Conservation (phyloP, 495 filamentous ascomycete species). For the Penicillium diatomitis region DNA sequence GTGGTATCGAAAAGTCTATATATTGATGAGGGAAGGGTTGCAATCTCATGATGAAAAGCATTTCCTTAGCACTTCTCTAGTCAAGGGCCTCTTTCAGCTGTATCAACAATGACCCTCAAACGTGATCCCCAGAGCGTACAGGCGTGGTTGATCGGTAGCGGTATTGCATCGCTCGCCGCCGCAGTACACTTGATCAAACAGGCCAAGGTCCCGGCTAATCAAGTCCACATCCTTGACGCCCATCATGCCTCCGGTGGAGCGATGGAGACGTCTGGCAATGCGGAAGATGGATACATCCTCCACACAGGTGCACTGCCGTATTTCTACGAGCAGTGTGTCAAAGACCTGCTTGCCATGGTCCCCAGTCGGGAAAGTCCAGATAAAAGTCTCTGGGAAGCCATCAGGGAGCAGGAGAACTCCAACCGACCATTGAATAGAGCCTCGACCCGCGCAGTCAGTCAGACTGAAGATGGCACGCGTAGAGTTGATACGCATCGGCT, state of each 20-base stretch:
- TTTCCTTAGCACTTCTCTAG: not conserved
- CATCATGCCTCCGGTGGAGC: not conserved
- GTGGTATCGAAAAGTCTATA: no score
- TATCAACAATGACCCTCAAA: not conserved
- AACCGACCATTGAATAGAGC: not conserved
- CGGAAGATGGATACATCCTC: not conserved
- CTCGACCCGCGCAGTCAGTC: not conserved
- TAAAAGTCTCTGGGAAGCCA: not conserved
- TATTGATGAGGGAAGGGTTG: no score
- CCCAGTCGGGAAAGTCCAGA: not conserved
- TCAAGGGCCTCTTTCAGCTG: not conserved
- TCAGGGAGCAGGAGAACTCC: not conserved
- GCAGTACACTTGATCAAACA: constrained; percentile 32
- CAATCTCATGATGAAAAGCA: not conserved
- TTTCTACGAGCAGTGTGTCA: not conserved
- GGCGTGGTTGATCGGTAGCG: constrained; percentile 34
- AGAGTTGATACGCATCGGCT: not conserved
- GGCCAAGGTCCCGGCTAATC: constrained; percentile 5
- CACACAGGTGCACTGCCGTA: not conserved
- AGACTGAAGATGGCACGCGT: not conserved
- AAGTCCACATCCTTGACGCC: not conserved
- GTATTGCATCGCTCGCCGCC: constrained; percentile 32
- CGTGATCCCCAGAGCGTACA: not conserved
- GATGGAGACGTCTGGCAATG: not conserved
- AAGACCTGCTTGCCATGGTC: not conserved